Base-by-base conservation (phyloP, 2,329 filamentous ascomycete species). In the Monilinia laxa region DNA sequence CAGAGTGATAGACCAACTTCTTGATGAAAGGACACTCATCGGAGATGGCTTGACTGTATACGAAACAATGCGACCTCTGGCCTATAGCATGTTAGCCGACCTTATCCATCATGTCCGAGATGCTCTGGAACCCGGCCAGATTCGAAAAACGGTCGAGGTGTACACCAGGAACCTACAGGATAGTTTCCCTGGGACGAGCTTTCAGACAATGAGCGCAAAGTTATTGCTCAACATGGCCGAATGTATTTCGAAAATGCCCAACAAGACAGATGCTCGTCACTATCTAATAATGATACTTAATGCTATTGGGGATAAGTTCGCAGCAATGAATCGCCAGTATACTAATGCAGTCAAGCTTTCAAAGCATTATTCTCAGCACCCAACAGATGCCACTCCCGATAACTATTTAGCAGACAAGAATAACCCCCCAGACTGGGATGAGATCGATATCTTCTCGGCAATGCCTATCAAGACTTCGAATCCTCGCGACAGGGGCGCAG, bases 121-220 rank as follows among this genome's bases (percentile, higher is more conserved):
- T 69, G 88, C 89, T n/a, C 81, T 99, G 28, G 88, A 86, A 28
- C 90, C 92, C 12, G 90, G 94, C 71, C 95, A 98, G 79, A 99
- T 99, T 70, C 88, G 93, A 57, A 91, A 93, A 75, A 98, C 96
- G 0, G 93, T 99, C 12, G 92, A 97, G 76, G 95, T 99, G 4
- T 99, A 99, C 78, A 98, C 96, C 1, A 92, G 90, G 75, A 98
- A 98, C 74, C 81, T 99, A 28, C 93, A 97, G 75, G 95, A 98
- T 77, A 92, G 92, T 70, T 97, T 97, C 70, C 96, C 95, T 0
- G 96, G 96, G 11, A 98, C 96, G 0, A 99, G 94, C 78, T 99
- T 99, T 76, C 96, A 99, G 78, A 99, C 95, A 0, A 99, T 99
- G 95, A 98, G 95, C 73, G 96, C 95, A 0, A 99, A 98, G 78